These are phyloP conservation scores for Aspergillus cejpii DNA, from an alignment of 2,329 filamentous ascomycete species.

Conservation along the genomic window DNA sequence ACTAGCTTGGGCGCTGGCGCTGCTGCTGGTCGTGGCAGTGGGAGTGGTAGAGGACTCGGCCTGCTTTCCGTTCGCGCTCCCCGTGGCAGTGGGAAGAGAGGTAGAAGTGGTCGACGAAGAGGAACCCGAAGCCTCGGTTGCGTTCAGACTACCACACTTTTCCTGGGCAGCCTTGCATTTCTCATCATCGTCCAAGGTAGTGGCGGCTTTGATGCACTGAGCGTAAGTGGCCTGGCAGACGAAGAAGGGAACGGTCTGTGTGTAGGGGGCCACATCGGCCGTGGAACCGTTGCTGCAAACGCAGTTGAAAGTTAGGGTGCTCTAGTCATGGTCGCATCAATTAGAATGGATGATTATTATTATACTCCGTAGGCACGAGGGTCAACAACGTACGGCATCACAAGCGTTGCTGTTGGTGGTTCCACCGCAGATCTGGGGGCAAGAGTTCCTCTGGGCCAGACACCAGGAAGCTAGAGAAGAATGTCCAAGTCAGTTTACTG, in stretches of 20 bases:
- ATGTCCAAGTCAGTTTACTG: background rate
- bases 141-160: constrained; percentile 49
- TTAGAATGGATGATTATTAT: constrained; percentile 14
- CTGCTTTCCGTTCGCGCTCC: background rate
- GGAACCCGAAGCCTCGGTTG: constrained; percentile 28
- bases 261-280: constrained; percentile 52
- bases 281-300: constrained; percentile 50
- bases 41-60: constrained; percentile 23
- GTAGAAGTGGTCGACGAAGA: constrained; percentile 25
- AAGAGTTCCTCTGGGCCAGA: constrained; percentile 52
- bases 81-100: constrained; percentile 18
- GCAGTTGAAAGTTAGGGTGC: constrained; percentile 51
- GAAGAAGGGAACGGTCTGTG: constrained; percentile 54
- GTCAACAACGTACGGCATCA: constrained; percentile 45
- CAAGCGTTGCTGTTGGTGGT: constrained; percentile 49
- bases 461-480: constrained; percentile 49
- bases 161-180: constrained; percentile 43
- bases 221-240: constrained; percentile 51
- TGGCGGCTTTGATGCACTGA: constrained; percentile 41
- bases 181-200: constrained; percentile 41
- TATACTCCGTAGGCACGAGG: background rate
- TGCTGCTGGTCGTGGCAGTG: constrained; percentile 23
- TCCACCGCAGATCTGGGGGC: constrained; percentile 54
- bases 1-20: constrained; percentile 21
- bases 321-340: constrained; percentile 29